A percentile compares a stretch with the other conserved stretches of the same genome.
phyloP scores from a whole-genome alignment of 164 flowering plant genomes.

The Liquidambar formosana region DNA sequence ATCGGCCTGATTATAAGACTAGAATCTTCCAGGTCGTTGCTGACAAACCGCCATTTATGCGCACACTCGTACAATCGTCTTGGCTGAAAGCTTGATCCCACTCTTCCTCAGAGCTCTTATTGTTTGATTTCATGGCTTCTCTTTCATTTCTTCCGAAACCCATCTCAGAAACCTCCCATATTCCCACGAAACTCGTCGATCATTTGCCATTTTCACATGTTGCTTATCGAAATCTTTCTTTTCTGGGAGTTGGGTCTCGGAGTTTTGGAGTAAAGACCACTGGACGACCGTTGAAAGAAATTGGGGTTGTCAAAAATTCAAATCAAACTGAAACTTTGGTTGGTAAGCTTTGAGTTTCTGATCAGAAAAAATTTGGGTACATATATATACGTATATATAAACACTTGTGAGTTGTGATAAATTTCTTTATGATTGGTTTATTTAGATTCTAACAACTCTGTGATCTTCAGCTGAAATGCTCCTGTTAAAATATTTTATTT shows the following conservation, averaged over 20 bases:
- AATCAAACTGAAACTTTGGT: slow-evolving; percentile 21
- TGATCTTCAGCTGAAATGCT: no score
- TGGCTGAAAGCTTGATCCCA: neutral
- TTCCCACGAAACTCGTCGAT: slow-evolving; percentile 2
- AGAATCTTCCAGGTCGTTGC: no score
- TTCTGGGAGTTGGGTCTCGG: slow-evolving; percentile 21
- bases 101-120: neutral
- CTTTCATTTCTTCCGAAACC: slow-evolving; percentile 21
- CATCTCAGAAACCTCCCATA: slow-evolving; percentile 16
- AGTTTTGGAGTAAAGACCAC: slow-evolving; percentile 9
- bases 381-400: no score
- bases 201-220: slow-evolving; percentile 11
- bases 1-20: no score
- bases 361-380: no score
- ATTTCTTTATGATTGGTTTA: no score
- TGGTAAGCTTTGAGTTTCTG: slow-evolving; percentile 20
- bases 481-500: no score
- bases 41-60: no score
- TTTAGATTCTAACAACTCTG: no score
- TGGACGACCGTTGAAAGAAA: slow-evolving; percentile 19
- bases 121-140: slow-evolving; percentile 38
- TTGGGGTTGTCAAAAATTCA: slow-evolving; percentile 19
- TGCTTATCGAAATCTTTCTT: slow-evolving; percentile 18
- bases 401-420: no score
- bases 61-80: no score